phyloP scores from a whole-genome alignment of 2,329 filamentous ascomycete genomes.

The Erysiphe neolycopersici region DNA sequence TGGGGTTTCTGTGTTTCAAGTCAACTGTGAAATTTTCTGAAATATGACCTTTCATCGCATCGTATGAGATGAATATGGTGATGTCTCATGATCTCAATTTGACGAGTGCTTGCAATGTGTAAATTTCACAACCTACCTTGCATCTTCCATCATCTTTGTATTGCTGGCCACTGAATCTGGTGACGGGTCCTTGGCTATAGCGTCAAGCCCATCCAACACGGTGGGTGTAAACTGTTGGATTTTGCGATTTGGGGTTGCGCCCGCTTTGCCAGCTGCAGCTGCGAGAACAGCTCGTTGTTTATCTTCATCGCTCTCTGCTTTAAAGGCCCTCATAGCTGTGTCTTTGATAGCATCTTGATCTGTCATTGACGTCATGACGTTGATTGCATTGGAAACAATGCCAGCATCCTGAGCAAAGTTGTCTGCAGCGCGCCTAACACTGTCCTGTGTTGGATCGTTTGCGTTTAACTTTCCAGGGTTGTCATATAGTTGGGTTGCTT shows the following conservation, averaged over 20 bases:
- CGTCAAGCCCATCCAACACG: conserved; percentile 6
- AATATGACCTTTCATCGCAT: no score
- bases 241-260: conserved; percentile 5
- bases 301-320: conserved; percentile 9
- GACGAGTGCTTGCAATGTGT: no score
- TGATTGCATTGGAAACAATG: conserved; percentile 8
- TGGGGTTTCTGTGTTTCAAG: conserved; percentile 5
- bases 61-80: no score
- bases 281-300: conserved; percentile 6
- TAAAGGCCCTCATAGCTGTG: conserved; percentile 6
- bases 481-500: no score
- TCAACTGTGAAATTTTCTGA: no score
- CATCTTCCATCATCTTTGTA: conserved; percentile 3
- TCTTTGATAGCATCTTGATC: conserved; percentile 4
- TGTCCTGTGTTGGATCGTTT: neutral
- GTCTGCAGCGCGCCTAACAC: conserved; percentile 4
- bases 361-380: conserved; percentile 4
- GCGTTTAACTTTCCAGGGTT: no score
- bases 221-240: conserved; percentile 9
- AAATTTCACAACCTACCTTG: conserved; percentile 2
- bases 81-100: no score
- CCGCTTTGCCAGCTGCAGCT: conserved; percentile 6
- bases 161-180: conserved; percentile 1
- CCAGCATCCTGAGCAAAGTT: conserved; percentile 9
- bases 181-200: conserved; percentile 5